These are phyloP conservation scores for Urtica urens DNA, from an alignment of 306 rosid genomes.

Conservation along the genomic window DNA sequence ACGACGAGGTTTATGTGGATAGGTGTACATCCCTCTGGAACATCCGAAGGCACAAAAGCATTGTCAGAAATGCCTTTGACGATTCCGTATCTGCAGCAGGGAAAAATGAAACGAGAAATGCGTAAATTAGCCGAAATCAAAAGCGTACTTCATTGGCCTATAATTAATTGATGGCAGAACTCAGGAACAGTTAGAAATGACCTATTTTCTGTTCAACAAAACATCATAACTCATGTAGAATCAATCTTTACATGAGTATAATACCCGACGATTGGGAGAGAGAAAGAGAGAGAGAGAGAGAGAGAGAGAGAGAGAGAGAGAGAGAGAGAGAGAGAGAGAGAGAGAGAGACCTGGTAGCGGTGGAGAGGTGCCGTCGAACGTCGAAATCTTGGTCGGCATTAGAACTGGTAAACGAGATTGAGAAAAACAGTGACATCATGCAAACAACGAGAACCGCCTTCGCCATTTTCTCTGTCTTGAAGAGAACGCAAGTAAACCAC, in stretches of 20 bases:
- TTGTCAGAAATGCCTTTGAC: slow-evolving; percentile 33
- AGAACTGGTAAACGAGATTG: slow-evolving; percentile 14
- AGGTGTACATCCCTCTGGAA: slow-evolving; percentile 66
- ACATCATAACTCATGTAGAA: too few relatives aligned
- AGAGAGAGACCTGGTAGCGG: slow-evolving; percentile 51
- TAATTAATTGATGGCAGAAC: too few relatives aligned
- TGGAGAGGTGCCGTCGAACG: slow-evolving; percentile 63
- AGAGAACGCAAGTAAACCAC: neutral
- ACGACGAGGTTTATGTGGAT: slow-evolving; percentile 91
- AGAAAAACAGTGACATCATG: slow-evolving; percentile 19
- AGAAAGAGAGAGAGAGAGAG: too few relatives aligned
- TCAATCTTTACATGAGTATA: too few relatives aligned
- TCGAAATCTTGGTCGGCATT: slow-evolving; percentile 45
- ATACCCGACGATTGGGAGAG: too few relatives aligned
- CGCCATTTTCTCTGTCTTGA: neutral
- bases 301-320: too few relatives aligned
- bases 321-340: slow-evolving; percentile 4
- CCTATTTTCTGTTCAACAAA: too few relatives aligned
- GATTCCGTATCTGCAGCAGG: slow-evolving; percentile 50
- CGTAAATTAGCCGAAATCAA: too few relatives aligned
- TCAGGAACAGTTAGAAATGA: too few relatives aligned
- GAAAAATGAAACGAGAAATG: neutral
- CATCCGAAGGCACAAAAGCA: slow-evolving; percentile 31
- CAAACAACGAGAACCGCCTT: slow-evolving; percentile 3
- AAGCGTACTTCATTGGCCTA: too few relatives aligned